These are phyloP conservation scores for Neofusicoccum sp. DNA, from an alignment of 2,329 filamentous ascomycete genomes.

Conservation along the genomic window DNA sequence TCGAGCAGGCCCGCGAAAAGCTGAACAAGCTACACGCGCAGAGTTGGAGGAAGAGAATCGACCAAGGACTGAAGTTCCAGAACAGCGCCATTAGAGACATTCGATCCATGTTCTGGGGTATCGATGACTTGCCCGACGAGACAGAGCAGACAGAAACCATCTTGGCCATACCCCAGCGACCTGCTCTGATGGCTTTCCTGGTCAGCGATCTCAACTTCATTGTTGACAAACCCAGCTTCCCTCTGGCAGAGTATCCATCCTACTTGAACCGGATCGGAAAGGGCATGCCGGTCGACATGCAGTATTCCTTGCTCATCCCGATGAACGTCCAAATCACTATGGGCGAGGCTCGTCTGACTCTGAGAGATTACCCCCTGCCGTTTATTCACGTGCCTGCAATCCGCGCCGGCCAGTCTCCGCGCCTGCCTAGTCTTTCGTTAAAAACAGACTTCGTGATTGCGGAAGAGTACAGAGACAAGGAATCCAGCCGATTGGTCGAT, in stretches of 20 bases:
- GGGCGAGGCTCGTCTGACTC: conserved; percentile 82
- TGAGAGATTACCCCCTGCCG: conserved; percentile 93
- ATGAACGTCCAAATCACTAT: conserved; percentile 89
- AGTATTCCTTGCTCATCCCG: conserved; percentile 86
- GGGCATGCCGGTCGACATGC: conserved; percentile 88
- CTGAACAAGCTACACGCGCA: conserved; percentile 81
- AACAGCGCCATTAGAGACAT: conserved; percentile 77
- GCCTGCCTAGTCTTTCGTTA: conserved; percentile 79
- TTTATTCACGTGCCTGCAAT: conserved; percentile 87
- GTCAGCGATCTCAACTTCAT: conserved; percentile 83
- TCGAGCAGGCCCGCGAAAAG: conserved; percentile 74
- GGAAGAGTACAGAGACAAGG: conserved; percentile 82
- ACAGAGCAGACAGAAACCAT: conserved; percentile 82
- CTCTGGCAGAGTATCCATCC: conserved; percentile 75
- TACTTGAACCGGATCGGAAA: conserved; percentile 93
- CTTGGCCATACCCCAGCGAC: conserved; percentile 80
- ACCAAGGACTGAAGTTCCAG: conserved; percentile 70
- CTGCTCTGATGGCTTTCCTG: conserved; percentile 76
- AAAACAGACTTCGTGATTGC: conserved; percentile 93
- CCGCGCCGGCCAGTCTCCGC: conserved; percentile 75
- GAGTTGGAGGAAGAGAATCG: conserved; percentile 91
- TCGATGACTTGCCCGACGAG: conserved; percentile 78
- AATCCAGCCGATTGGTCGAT: conserved; percentile 77
- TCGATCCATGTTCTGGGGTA: conserved; percentile 77
- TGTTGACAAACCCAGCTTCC: conserved; percentile 92